phyloP scores from a whole-genome alignment of 2,329 filamentous ascomycete genomes.

The Tympanopsis confertula region DNA sequence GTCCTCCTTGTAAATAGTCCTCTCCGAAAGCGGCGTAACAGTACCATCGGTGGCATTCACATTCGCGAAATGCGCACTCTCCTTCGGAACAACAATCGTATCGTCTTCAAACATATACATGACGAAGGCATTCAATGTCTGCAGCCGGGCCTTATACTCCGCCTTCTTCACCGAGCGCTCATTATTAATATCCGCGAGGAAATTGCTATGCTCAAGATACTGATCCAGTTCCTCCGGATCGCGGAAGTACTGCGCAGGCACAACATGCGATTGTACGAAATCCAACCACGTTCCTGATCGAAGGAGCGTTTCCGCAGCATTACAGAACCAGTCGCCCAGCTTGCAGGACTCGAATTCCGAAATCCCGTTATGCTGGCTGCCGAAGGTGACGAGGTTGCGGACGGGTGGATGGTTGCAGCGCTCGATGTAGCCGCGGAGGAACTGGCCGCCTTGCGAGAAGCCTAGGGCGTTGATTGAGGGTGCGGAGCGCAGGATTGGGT shows the following conservation, averaged over 20 bases:
- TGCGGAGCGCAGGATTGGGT: slow-evolving; percentile 71
- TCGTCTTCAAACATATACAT: slow-evolving; percentile 88
- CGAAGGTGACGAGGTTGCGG: slow-evolving; percentile 74
- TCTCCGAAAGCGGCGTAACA: slow-evolving; percentile 54
- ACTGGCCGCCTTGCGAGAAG: slow-evolving; percentile 92
- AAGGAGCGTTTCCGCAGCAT: slow-evolving; percentile 66
- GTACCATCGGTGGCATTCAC: slow-evolving; percentile 54
- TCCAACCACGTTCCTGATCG: slow-evolving; percentile 68
- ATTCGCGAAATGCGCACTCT: slow-evolving; percentile 83
- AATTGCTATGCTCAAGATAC: slow-evolving; percentile 75
- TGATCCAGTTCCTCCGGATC: slow-evolving; percentile 53
- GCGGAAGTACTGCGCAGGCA: slow-evolving; percentile 92
- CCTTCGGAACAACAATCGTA: slow-evolving; percentile 75
- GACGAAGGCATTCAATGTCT: slow-evolving; percentile 62
- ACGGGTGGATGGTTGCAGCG: slow-evolving; percentile 70
- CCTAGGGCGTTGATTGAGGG: slow-evolving; percentile 82
- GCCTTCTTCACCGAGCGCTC: slow-evolving; percentile 66
- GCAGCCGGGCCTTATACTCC: slow-evolving; percentile 62
- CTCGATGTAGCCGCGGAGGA: slow-evolving; percentile 83
- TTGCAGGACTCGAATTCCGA: slow-evolving; percentile 67
- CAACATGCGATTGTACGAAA: slow-evolving; percentile 67
- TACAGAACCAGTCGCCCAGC: slow-evolving; percentile 66
- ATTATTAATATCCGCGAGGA: slow-evolving; percentile 93
- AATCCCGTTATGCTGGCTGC: slow-evolving; percentile 88
- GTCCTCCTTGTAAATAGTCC: slow-evolving; percentile 73